phyloP scores from a whole-genome alignment of 768 basidiomycete genomes.

The Brasilioporus rufonigricans region DNA sequence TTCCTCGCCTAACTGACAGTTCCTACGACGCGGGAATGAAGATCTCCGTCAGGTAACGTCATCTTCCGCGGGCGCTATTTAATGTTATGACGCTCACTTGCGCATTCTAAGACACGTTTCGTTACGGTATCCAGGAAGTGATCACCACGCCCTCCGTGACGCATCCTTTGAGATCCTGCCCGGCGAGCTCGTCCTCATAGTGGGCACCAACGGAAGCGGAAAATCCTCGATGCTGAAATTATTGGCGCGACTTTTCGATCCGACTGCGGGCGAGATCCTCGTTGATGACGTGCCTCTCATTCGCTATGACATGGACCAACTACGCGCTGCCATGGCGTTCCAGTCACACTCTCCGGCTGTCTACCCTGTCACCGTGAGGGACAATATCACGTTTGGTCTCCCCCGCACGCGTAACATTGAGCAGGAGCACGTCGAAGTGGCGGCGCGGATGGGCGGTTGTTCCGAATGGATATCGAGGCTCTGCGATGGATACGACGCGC shows the following conservation, averaged over 20 bases:
- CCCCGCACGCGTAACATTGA: slow-evolving; percentile 9
- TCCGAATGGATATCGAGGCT: slow-evolving; percentile 35
- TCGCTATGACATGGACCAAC: slow-evolving; percentile 36
- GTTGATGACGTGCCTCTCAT: slow-evolving; percentile 42
- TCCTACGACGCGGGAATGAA: slow-evolving; percentile 22
- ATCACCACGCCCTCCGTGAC: slow-evolving; percentile 20
- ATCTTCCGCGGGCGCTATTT: neutral
- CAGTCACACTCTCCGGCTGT: slow-evolving; percentile 50
- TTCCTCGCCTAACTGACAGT: slow-evolving; percentile 8
- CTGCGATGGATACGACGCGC: slow-evolving; percentile 30
- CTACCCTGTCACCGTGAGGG: slow-evolving; percentile 46
- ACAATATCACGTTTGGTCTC: slow-evolving; percentile 40
- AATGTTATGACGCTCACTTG: neutral
- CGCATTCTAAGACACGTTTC: slow-evolving; percentile 15
- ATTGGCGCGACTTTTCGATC: slow-evolving; percentile 48
- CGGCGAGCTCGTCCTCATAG: slow-evolving; percentile 31
- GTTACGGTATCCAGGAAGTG: slow-evolving; percentile 22
- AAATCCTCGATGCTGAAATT: slow-evolving; percentile 43
- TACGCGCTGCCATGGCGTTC: slow-evolving; percentile 45
- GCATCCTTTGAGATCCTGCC: slow-evolving; percentile 29
- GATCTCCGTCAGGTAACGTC: slow-evolving; percentile 24
- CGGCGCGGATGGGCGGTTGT: slow-evolving; percentile 33
- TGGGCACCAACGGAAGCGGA: slow-evolving; percentile 30
- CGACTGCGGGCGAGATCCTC: slow-evolving; percentile 41
- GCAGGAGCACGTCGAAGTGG: slow-evolving; percentile 24